Conservation (phyloP, 2,329 filamentous ascomycete species). For the Claviceps sp. region DNA sequence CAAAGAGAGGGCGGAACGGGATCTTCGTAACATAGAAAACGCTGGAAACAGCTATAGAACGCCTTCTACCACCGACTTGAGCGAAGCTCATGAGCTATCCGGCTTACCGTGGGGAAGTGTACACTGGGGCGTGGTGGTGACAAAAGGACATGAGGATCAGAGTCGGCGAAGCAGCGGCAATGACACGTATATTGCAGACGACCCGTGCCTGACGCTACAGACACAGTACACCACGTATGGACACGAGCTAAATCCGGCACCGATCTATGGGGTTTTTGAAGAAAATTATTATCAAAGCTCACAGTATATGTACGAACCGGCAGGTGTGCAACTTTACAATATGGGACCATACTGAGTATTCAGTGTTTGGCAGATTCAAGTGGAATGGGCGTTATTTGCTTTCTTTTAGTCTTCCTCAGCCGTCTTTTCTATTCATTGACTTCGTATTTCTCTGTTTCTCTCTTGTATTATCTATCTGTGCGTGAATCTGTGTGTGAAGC, state of each 20-base stretch:
- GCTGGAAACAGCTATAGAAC: slow-evolving; percentile 52
- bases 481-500: no score
- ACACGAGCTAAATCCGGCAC: slow-evolving; percentile 12
- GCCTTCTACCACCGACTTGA: slow-evolving; percentile 43
- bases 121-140: slow-evolving; percentile 42
- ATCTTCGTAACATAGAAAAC: slow-evolving; percentile 47
- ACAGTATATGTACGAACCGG: slow-evolving; percentile 15
- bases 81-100: slow-evolving; percentile 36
- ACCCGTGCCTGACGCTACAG: slow-evolving; percentile 15
- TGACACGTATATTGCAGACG: slow-evolving; percentile 23
- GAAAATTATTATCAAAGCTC: slow-evolving; percentile 20
- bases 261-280: slow-evolving; percentile 21
- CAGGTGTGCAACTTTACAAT: background rate
- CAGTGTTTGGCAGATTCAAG: background rate
- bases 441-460: background rate
- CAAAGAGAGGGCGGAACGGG: slow-evolving; percentile 51
- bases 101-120: slow-evolving; percentile 62
- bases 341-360: background rate
- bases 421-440: background rate
- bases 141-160: slow-evolving; percentile 35
- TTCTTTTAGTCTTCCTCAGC: background rate
- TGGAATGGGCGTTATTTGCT: background rate
- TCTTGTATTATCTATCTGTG: background rate
- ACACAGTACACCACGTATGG: slow-evolving; percentile 13
- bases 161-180: slow-evolving; percentile 29